Evolutionary conservation across 2,329 filamentous ascomycete genomes (phyloP).

Genomic region (Daldinia eschscholtzii): DNA sequence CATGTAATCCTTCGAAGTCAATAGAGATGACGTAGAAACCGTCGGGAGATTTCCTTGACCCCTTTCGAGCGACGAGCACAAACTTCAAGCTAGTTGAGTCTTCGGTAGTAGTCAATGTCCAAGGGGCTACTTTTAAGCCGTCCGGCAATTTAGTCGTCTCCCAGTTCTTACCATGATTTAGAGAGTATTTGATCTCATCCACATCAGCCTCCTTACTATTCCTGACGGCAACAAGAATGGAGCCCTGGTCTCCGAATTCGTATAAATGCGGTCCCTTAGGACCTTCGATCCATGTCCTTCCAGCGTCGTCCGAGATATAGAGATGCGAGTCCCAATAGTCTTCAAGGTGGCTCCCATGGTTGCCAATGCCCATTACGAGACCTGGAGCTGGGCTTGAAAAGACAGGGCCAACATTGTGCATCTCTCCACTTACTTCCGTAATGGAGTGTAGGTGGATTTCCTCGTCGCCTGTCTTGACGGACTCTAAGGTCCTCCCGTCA

Average conservation of each 20-base stretch:
- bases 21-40: conserved; percentile 77
- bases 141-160: conserved; percentile 75
- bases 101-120: conserved; percentile 85
- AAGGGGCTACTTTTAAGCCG: conserved; percentile 75
- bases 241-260: conserved; percentile 94
- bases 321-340: conserved; percentile 80
- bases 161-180: conserved; percentile 93
- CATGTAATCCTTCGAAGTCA: conserved; percentile 85
- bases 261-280: conserved; percentile 90
- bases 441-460: conserved; percentile 91
- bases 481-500: conserved; percentile 87
- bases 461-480: conserved; percentile 75
- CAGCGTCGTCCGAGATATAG: conserved; percentile 92
- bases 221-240: conserved; percentile 84
- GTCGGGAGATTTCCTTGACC: conserved; percentile 60
- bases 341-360: conserved; percentile 81
- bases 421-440: conserved; percentile 72
- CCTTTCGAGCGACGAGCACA: conserved; percentile 76
- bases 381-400: conserved; percentile 96
- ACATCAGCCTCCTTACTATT: conserved; percentile 76
- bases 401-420: conserved; percentile 79
- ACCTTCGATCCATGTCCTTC: conserved; percentile 82
- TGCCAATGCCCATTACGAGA: conserved; percentile 93
- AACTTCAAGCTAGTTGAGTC: conserved; percentile 96
- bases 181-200: conserved; percentile 76